Percentiles rank a stretch among this genome's conserved stretches.
phyloP scores from a whole-genome alignment of 805 yeast species.

The Kodamaea sagamina region DNA sequence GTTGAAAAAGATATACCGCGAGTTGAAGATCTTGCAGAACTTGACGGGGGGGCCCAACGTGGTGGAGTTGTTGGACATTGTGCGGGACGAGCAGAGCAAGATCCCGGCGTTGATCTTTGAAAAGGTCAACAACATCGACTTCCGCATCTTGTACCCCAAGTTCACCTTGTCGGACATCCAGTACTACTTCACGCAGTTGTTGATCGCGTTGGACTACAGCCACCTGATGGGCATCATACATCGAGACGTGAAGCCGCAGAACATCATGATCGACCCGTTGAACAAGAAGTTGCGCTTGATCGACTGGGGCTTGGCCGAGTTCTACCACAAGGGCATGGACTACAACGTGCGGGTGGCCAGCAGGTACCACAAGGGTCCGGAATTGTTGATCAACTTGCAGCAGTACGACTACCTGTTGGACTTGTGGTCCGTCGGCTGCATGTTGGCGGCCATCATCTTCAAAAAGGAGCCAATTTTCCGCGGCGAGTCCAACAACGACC shows the following conservation, averaged over 20 bases:
- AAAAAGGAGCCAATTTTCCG: constrained; percentile 90
- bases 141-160: constrained; percentile 76
- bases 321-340: constrained; percentile 85
- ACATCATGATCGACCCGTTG: constrained; percentile 89
- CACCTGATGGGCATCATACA: constrained; percentile 97
- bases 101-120: constrained; percentile 90
- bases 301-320: constrained; percentile 97
- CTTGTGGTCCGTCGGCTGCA: constrained; percentile 93
- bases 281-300: constrained; percentile 71
- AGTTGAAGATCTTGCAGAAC: constrained; percentile 83
- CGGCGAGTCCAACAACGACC: constrained; percentile 89
- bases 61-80: constrained; percentile 74
- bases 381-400: constrained; percentile 78
- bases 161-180: constrained; percentile 75
- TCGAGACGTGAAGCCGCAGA: constrained; percentile 94
- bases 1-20: constrained; percentile 87
- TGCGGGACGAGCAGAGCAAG: constrained; percentile 74
- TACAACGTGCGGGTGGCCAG: constrained; percentile 94
- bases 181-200: constrained; percentile 76
- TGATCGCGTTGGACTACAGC: constrained; percentile 82
- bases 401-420: constrained; percentile 91
- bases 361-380: constrained; percentile 92
- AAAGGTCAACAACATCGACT: constrained; percentile 78
- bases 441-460: constrained; percentile 87
- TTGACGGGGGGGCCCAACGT: constrained; percentile 84